Base-by-base conservation (phyloP, 164 flowering plant species). In the Kingdonia uniflora region DNA sequence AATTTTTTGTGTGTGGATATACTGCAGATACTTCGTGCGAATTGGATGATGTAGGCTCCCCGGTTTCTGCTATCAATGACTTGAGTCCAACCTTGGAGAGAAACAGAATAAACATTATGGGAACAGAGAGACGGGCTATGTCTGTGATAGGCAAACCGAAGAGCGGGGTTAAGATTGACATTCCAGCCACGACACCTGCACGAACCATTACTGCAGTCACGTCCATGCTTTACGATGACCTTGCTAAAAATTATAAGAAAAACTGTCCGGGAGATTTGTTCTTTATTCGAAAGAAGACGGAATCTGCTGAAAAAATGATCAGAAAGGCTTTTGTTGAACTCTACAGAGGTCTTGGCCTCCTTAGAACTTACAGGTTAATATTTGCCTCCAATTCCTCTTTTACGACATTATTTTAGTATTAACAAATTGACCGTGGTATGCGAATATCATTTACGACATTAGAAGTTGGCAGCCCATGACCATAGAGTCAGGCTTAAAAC, bases 291-390 rank as follows among this genome's bases (percentile, higher is more conserved):
- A 94, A 81, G 71, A 89, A 81, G 68, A 74, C 87, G 21, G 85
- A 89, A 52, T 74, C 79, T 60, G 99, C 99, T 24, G 88, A 89
- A 54, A 92, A 92, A 69, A 88, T 84, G 86, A 88, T 92, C 11
- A 62, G 97, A 63, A 76, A 80, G 0, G 97, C 97, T 14, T 94
- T 80, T 62, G 95, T 94, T 22, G 99, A 94, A 68, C 88, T 94
- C 64, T 94, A 94, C 63, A 67, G 70, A 59, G 97, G 95, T 24
- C 92, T 87, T 47, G 85, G 81, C 16, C 73, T 94, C 1, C 69
- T 94, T 3, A 86, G 79, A 65, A 89, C 87, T 55, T 94, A 84
- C 80, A 82, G 99, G 99, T 68, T 7, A 21, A 29, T 3, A 29
- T 29, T 29, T 29, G 35, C 35, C 35, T 29, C 8, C 6, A 29